Base-by-base conservation (phyloP, 495 filamentous ascomycete genomes). In the Penicillium silybi region DNA sequence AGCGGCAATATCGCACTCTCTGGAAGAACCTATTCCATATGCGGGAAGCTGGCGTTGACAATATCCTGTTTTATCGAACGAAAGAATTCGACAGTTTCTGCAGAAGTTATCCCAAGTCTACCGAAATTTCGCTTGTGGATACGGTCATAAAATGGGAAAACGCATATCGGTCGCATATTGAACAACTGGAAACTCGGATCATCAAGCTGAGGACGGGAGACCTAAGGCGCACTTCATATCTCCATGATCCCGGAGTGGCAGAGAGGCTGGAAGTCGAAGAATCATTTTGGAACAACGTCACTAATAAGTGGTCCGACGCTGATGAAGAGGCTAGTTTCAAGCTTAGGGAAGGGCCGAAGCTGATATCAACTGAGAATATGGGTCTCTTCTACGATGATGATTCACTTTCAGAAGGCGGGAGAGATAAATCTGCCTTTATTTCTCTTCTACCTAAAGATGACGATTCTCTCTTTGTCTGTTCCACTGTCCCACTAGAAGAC, bases 1-100 rank as follows among this genome's bases (percentile, higher is more conserved):
- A 61, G 34, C 48, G 46, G 13, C 49, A 59, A 20, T 61, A 18
- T 29, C 57, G 54, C 10, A 43, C 50, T 47, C 52, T 62, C 39
- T 59, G 50, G 59, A 59, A 63, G 23, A 54, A 48, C 26, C 23
- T 63, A 43, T 60, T 45, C 35, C 0, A 63, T n/a, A 61, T 64
- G 34, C 54, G 57, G 25, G 34, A 56, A 43, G 50, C 43, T 22
- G 51, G 57, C 6, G 44, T 54, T 52, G 38, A 61, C 23, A 53
- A 57, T 48, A 32, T 56, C 27, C 57, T 61, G 19, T 52, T 43
- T 6, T 64, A 64, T 44, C 51, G 48, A 11, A 56, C 52, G 2
- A 61, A 58, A 9, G 54, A 64, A 53, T 61, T 58, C 38, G 51
- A 64, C 37, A 48, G 48, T 22, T 63, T 43, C 38, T 63, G 46